Conservation (phyloP, 1,284 basidiomycete species). For the Sporisorium exsertum region DNA sequence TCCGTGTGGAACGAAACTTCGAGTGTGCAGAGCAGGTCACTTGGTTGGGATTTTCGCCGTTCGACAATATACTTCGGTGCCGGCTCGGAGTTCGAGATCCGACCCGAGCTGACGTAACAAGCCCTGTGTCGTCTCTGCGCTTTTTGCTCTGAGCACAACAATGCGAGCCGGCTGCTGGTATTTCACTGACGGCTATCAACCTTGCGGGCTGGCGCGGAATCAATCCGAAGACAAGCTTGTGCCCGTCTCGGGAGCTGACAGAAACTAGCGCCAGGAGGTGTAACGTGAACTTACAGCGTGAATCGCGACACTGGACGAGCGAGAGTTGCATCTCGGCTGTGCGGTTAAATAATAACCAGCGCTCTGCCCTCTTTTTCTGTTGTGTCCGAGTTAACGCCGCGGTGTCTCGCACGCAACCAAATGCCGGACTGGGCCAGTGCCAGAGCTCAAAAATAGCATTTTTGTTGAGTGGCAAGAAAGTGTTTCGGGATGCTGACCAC, state of each 20-base stretch:
- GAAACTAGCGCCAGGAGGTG: too few species aligned
- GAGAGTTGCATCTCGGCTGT: not conserved
- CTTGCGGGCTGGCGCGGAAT: too few species aligned
- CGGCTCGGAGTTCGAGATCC: conserved; percentile 3
- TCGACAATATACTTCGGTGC: conserved; percentile 2
- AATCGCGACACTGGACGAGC: not conserved
- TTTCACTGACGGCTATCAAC: too few species aligned
- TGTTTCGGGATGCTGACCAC: not conserved
- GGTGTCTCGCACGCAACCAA: not conserved
- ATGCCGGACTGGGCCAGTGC: not conserved
- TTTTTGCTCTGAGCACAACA: not conserved
- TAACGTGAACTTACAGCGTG: too few species aligned
- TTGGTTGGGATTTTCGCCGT: not conserved
- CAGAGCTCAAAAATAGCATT: not conserved
- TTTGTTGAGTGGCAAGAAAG: not conserved
- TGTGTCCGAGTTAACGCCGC: not conserved
- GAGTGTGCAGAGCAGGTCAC: too few species aligned
- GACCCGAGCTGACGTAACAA: conserved; percentile 4
- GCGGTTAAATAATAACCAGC: not conserved
- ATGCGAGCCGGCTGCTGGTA: too few species aligned
- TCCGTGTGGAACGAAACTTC: too few species aligned
- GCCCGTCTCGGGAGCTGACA: too few species aligned
- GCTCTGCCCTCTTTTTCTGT: not conserved
- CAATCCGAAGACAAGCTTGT: too few species aligned
- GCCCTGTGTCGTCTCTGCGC: not conserved